Evolutionary conservation across 331 rosid genomes (phyloP).

Genomic region (Pyrus hybrid): DNA sequence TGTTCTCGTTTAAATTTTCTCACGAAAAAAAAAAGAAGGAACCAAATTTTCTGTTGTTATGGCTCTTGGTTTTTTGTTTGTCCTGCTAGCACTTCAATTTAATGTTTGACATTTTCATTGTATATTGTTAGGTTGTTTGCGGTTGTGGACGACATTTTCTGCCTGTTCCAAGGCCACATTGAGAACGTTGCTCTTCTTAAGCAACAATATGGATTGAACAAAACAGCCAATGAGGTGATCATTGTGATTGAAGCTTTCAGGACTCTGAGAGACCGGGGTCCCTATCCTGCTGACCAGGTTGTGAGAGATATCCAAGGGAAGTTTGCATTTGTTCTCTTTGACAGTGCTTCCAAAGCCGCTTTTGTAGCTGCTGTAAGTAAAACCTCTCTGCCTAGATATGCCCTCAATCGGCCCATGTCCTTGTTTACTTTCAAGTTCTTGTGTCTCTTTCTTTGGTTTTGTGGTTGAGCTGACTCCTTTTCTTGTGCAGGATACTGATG

Average conservation of each 20-base stretch:
- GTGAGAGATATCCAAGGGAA: slow-evolving; percentile 97
- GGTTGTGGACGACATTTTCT: slow-evolving; percentile 97
- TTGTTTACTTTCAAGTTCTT: neutral
- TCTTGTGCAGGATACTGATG: slow-evolving; percentile 66
- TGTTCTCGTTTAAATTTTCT: neutral
- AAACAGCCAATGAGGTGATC: slow-evolving; percentile 81
- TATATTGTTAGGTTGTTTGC: slow-evolving; percentile 60
- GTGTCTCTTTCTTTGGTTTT: slow-evolving; percentile 2
- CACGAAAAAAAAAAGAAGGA: neutral
- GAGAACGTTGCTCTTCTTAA: slow-evolving; percentile 76
- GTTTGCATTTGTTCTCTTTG: slow-evolving; percentile 72
- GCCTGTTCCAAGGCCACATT: slow-evolving; percentile 94
- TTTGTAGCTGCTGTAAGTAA: slow-evolving; percentile 78
- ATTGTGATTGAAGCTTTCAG: slow-evolving; percentile 89
- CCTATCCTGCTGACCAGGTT: slow-evolving; percentile 90
- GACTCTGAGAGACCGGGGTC: slow-evolving; percentile 95
- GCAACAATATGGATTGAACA: slow-evolving; percentile 94
- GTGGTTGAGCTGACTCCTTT: neutral
- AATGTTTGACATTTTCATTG: neutral
- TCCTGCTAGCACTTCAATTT: neutral
- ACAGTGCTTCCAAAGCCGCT: slow-evolving; percentile 51
- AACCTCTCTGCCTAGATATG: neutral
- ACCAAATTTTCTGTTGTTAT: neutral
- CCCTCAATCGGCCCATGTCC: neutral
- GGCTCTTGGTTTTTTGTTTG: neutral